phyloP scores from a whole-genome alignment of 2,329 filamentous ascomycete genomes.

The Niveomyces coronatus region DNA sequence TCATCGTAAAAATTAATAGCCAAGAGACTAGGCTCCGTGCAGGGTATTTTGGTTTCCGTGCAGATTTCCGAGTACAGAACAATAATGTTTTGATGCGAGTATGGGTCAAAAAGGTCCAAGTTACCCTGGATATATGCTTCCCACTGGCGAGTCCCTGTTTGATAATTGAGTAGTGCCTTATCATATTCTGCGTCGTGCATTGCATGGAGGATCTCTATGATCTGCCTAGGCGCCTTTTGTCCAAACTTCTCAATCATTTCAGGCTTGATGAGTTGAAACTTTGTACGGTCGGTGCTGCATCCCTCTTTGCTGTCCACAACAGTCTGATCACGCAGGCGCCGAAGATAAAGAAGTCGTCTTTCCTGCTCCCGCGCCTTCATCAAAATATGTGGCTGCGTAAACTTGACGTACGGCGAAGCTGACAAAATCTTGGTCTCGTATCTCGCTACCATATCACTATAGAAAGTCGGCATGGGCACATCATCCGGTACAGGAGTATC shows the following conservation, averaged over 20 bases:
- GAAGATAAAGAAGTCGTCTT: slow-evolving; percentile 69
- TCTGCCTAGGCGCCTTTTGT: slow-evolving; percentile 69
- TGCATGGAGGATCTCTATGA: slow-evolving; percentile 87
- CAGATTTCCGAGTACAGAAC: slow-evolving; percentile 91
- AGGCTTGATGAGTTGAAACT: slow-evolving; percentile 84
- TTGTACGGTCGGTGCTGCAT: slow-evolving; percentile 54
- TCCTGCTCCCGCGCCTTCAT: slow-evolving; percentile 91
- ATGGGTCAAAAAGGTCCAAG: slow-evolving; percentile 83
- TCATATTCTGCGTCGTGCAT: slow-evolving; percentile 97
- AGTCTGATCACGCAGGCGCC: slow-evolving; percentile 70
- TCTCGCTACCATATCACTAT: slow-evolving; percentile 89
- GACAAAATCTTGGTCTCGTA: slow-evolving; percentile 90
- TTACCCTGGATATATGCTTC: slow-evolving; percentile 89
- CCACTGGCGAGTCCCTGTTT: slow-evolving; percentile 92
- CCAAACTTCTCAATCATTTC: slow-evolving; percentile 88
- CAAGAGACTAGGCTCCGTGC: slow-evolving; percentile 81
- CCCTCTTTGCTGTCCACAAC: slow-evolving; percentile 44
- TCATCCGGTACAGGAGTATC: slow-evolving; percentile 61
- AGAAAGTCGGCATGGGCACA: slow-evolving; percentile 79
- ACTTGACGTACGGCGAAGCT: slow-evolving; percentile 91
- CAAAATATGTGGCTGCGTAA: slow-evolving; percentile 84
- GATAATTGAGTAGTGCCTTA: slow-evolving; percentile 85
- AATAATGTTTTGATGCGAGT: slow-evolving; percentile 91
- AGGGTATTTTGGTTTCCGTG: slow-evolving; percentile 86
- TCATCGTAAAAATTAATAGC: slow-evolving; percentile 92